Base-by-base conservation (phyloP, 2,329 filamentous ascomycete genomes). In the Trichoderma arundinaceum region DNA sequence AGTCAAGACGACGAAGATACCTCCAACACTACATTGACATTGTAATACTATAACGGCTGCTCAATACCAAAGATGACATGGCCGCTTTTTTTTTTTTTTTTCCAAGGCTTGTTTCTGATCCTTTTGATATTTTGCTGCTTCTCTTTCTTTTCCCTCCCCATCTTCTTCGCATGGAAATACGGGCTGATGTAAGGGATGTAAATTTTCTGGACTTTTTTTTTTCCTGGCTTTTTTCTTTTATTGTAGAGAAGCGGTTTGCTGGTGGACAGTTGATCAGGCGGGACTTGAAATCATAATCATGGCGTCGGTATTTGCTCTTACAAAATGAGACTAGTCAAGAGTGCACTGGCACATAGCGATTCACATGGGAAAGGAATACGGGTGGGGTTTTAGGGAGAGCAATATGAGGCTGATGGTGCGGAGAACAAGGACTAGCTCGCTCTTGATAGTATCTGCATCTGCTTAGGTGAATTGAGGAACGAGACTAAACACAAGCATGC, bases 251-350 rank as follows among this genome's bases (percentile, higher is more conserved):
- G 53, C 56, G 64, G 28, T 49, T 60, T 54, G 68, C 69, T 53
- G 68, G 68, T 66, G 69, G 66, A 69, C 59, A 17, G 65, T 68
- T 32, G 70, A 75, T 75, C 71, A 62, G 74, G 75, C 75, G 74
- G 75, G 76, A 67, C 72, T 75, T 74, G 73, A 75, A 74, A 76
- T 71, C 71, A 68, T 66, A 54, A 62, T 68, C 38, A 58, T 52
- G 62, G 66, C 64, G 63, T 69, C 58, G 64, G 63, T 58, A 65
- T 66, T 46, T 61, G 52, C 68, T 64, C 52, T 48, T 64, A 58
- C 57, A 56, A 48, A 53, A 38, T 51, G 65, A 46, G 43, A 65
- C 46, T 35, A 43, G 46, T 32, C n/a, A 56, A 66, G 60, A 64
- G 57, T 66, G 62, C 51, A 69, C 61, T 35, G 41, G 62, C 62